A percentile compares a stretch with the other conserved stretches of the same genome.
Conservation (phyloP, 345 rosid genomes). For the Boechera divaricarpa region DNA sequence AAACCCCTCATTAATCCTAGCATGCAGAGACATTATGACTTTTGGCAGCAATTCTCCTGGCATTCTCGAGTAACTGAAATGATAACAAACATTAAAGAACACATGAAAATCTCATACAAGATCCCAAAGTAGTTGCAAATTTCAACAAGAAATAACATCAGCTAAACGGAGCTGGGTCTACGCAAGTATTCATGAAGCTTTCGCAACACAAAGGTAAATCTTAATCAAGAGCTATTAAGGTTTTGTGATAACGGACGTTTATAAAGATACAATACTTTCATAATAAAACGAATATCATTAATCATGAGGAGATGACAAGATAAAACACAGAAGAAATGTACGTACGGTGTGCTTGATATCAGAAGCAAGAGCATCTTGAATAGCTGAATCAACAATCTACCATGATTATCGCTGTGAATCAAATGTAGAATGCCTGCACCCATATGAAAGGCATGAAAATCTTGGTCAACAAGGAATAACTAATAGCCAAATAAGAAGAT, state of each 20-base stretch:
- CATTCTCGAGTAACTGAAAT: constrained; percentile 86
- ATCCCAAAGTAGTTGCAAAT: constrained; percentile 15
- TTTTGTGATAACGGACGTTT: constrained; percentile 16
- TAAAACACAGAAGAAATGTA: constrained; percentile 39
- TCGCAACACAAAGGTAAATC: constrained; percentile 17
- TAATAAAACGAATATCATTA: constrained; percentile 17
- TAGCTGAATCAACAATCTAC: constrained; percentile 71
- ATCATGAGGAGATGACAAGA: constrained; percentile 22
- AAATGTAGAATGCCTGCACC: constrained; percentile 75
- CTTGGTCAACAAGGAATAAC: constrained; percentile 16
- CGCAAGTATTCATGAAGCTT: constrained; percentile 14
- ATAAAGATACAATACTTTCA: constrained; percentile 23
- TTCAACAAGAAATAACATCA: constrained; percentile 14
- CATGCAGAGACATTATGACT: constrained; percentile 61
- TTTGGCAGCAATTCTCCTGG: constrained; percentile 75
- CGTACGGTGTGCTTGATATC: constrained; percentile 93
- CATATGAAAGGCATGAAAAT: constrained; percentile 24
- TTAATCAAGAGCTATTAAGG: constrained; percentile 20
- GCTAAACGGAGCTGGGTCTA: constrained; percentile 28
- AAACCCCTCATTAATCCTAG: constrained; percentile 64
- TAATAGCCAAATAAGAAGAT: constrained; percentile 13
- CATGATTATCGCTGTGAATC: constrained; percentile 71
- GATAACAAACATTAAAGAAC: constrained; percentile 37
- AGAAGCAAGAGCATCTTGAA: constrained; percentile 82
- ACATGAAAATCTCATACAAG: constrained; percentile 33